Evolutionary conservation across 1,284 basidiomycete species (phyloP).

Genomic region (Microbotryum intermedium): DNA sequence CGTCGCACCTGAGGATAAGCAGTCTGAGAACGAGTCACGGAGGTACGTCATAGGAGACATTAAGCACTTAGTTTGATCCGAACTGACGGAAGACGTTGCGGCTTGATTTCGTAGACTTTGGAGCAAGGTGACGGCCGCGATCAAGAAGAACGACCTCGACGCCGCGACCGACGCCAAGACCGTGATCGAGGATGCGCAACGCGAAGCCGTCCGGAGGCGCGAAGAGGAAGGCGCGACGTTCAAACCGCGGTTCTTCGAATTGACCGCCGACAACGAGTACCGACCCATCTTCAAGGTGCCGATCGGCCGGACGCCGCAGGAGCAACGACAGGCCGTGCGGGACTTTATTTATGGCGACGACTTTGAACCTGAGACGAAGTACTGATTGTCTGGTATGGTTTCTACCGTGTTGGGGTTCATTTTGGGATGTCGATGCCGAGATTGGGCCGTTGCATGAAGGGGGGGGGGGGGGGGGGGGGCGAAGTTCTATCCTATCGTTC

Average conservation of each 20-base stretch:
- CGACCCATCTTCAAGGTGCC: conserved; percentile 57
- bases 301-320: conserved; percentile 53
- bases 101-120: conserved; percentile 54
- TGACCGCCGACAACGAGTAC: conserved; percentile 56
- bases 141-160: conserved; percentile 81
- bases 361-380: conserved; percentile 12
- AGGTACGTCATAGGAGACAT: conserved; percentile 44
- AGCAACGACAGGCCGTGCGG: conserved; percentile 54
- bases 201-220: conserved; percentile 65
- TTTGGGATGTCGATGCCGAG: neutral
- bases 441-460: neutral
- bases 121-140: conserved; percentile 77
- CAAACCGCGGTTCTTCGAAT: conserved; percentile 71
- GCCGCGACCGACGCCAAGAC: conserved; percentile 85
- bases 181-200: conserved; percentile 81
- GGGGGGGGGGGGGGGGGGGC: too few relatives aligned
- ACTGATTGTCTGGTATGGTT: neutral
- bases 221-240: conserved; percentile 65
- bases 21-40: conserved; percentile 83
- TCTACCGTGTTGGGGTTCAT: neutral
- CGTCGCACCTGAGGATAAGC: conserved; percentile 73
- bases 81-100: neutral
- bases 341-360: conserved; percentile 49
- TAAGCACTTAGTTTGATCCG: neutral
- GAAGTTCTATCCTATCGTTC: neutral